Base-by-base conservation (phyloP, 2,329 filamentous ascomycete species). In the Cercospora berteroae region DNA sequence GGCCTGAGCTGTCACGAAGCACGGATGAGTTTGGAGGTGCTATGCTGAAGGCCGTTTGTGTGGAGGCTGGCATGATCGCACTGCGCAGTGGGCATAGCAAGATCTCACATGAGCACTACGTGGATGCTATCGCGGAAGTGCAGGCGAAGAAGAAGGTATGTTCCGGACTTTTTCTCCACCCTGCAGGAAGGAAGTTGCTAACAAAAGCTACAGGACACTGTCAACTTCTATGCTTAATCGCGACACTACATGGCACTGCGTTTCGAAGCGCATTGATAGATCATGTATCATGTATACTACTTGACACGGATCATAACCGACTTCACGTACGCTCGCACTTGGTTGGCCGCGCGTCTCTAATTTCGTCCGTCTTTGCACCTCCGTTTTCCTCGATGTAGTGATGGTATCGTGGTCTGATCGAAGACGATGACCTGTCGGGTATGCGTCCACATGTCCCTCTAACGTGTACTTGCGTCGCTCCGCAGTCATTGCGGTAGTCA, bases 11-110 rank as follows among this genome's bases (percentile, higher is more conserved):
- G 82, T 95, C 95, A 7, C 89, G 95, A 77, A 97, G 93, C 82
- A 99, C 95, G 18, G 95, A 99, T 79, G 95, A 99, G 82, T 99
- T 99, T 79, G 95, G 95, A 67, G 95, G 95, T 79, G 95, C 95
- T 68, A 94, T 96, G 88, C 83, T 99, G 74, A 99, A 99, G 86
- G 95, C 95, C 52, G 95, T 99, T 23, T 99, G 95, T 80, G 95
- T 99, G 27, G 95, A 99, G 83, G 95, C 95, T 61, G 95, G 95
- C 79, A 99, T 99, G 95, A 99, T 99, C 82, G 95, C 95, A 29
- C 84, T 99, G 77, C 88, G 95, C 74, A 93, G 90, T 80, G 95
- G 95, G 69, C 94, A 96, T 85, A 93, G 90, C 82, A 97, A 97
- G 87, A 95, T 99, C 77, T 91, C 91, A 68, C 95, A 99, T 79